Evolutionary conservation across 768 basidiomycete species (phyloP).

Genomic region (Suillus subalutaceus): DNA sequence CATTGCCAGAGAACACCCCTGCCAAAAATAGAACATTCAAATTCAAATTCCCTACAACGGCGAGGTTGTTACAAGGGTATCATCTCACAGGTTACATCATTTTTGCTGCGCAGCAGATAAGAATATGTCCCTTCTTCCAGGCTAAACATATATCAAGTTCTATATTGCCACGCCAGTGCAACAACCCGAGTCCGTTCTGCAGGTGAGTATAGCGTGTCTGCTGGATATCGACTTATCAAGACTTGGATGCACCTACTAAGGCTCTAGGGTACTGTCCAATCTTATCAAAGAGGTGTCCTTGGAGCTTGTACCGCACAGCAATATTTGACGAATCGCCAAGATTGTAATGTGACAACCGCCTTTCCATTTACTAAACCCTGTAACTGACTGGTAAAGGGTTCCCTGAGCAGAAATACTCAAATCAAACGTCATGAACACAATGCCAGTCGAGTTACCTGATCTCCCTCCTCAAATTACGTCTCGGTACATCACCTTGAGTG

Average conservation of each 20-base stretch:
- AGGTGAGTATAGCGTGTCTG: background rate
- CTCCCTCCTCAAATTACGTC: slow-evolving; percentile 40
- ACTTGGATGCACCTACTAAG: background rate
- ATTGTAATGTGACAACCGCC: background rate
- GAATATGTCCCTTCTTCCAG: background rate
- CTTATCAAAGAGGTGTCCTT: background rate
- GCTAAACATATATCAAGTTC: background rate
- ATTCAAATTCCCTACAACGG: background rate
- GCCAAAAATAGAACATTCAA: slow-evolving; percentile 2
- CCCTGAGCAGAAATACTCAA: background rate
- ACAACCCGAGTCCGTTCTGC: background rate
- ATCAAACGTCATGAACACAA: background rate
- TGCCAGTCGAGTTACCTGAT: slow-evolving; percentile 6
- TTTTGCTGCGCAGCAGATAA: slow-evolving; percentile 6
- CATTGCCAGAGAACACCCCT: background rate
- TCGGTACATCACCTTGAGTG: slow-evolving; percentile 44
- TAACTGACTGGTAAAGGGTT: background rate
- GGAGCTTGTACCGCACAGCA: no score
- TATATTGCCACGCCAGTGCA: background rate
- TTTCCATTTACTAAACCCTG: background rate
- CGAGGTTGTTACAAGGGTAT: background rate
- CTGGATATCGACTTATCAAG: background rate
- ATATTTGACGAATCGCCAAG: background rate
- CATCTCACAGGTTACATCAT: slow-evolving; percentile 5
- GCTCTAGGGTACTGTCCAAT: background rate